Percentiles rank a stretch among this genome's conserved stretches.
Evolutionary conservation across 2,329 filamentous ascomycete species (phyloP).

Genomic region (Arthrinium phaeospermum): DNA sequence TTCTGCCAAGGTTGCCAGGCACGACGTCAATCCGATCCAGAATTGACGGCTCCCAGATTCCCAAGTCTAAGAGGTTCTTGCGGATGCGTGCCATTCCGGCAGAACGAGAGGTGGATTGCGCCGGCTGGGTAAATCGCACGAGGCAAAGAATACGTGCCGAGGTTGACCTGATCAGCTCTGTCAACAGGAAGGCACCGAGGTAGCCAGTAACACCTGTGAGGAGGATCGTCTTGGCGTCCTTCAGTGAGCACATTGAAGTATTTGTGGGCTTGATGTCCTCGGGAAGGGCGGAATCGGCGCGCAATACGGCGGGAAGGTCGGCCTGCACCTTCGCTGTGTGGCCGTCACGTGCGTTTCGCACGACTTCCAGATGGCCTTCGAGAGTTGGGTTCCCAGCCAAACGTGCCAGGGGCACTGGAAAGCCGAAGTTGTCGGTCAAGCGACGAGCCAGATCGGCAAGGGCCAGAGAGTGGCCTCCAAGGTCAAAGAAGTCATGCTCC

Average conservation of each 20-base stretch:
- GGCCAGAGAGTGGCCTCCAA: slow-evolving; percentile 79
- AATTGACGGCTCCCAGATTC: slow-evolving; percentile 77
- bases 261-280: slow-evolving; percentile 69
- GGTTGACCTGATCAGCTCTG: slow-evolving; percentile 70
- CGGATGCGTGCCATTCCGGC: slow-evolving; percentile 75
- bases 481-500: slow-evolving; percentile 80
- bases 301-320: slow-evolving; percentile 72
- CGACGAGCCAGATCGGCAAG: slow-evolving; percentile 79
- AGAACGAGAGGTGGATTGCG: slow-evolving; percentile 62
- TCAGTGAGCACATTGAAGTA: slow-evolving; percentile 61
- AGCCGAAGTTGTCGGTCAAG: slow-evolving; percentile 72
- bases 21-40: slow-evolving; percentile 80
- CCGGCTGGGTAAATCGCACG: slow-evolving; percentile 73
- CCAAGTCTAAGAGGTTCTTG: slow-evolving; percentile 77
- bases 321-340: slow-evolving; percentile 77
- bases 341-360: slow-evolving; percentile 73
- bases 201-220: slow-evolving; percentile 80
- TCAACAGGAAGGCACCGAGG: slow-evolving; percentile 75
- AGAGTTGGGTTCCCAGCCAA: slow-evolving; percentile 76
- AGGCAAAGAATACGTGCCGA: slow-evolving; percentile 74
- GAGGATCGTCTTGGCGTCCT: slow-evolving; percentile 71
- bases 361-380: slow-evolving; percentile 72
- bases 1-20: slow-evolving; percentile 73
- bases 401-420: slow-evolving; percentile 72
- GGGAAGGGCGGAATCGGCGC: slow-evolving; percentile 69